Conservation (phyloP, 2,329 filamentous ascomycete species). For the Pseudogymnoascus sp. region DNA sequence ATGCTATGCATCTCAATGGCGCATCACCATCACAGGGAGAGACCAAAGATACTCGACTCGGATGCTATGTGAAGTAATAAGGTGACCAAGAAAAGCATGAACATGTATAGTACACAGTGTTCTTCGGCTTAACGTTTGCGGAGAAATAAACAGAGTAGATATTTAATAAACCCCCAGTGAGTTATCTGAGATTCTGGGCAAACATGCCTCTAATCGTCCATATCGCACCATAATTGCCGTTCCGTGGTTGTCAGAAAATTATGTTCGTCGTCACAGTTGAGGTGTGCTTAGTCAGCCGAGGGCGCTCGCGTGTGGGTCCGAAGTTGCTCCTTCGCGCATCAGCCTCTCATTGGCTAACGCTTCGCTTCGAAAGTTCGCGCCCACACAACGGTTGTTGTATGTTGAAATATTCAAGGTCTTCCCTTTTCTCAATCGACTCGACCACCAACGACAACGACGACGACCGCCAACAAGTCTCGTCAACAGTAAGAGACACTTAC, state of each 20-base stretch:
- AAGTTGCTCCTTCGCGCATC: neutral
- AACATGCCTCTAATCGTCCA: neutral
- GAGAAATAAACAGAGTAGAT: neutral
- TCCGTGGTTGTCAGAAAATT: neutral
- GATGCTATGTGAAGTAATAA: neutral
- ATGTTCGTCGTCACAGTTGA: slow-evolving; percentile 4
- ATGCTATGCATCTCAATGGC: neutral
- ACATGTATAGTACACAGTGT: neutral
- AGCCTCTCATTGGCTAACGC: neutral
- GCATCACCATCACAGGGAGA: neutral
- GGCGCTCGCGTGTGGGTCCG: neutral
- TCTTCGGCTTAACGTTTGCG: neutral
- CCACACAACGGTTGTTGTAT: slow-evolving; percentile 8
- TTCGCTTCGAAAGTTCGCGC: slow-evolving; percentile 10
- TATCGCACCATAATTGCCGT: neutral
- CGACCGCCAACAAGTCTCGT: slow-evolving; percentile 9
- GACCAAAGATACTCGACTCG: neutral
- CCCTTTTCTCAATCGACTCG: slow-evolving; percentile 10
- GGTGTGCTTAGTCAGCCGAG: neutral
- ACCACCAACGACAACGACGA: slow-evolving; percentile 10
- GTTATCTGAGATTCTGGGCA: neutral
- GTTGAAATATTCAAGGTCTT: slow-evolving; percentile 10
- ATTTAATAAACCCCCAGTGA: neutral
- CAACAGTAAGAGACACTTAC: slow-evolving; percentile 9
- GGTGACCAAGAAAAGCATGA: neutral